phyloP scores from a whole-genome alignment of 2,329 filamentous ascomycete species.

The Fusarium sp. region DNA sequence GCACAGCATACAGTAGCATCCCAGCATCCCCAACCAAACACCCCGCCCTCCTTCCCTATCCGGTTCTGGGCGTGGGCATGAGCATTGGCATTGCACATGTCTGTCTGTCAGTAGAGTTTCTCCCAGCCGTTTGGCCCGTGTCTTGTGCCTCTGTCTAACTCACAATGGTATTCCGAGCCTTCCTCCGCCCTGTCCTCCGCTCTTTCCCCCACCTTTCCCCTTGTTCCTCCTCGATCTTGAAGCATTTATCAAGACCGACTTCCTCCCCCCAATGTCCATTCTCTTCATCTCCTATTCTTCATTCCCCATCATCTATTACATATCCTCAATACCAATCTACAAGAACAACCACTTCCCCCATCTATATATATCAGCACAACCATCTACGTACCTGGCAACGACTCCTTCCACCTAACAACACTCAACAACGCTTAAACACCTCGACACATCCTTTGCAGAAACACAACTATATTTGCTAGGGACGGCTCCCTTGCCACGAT shows the following conservation, averaged over 20 bases:
- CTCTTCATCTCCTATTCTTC: constrained; percentile 19
- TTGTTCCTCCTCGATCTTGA: constrained; percentile 15
- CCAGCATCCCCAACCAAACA: constrained; percentile 15
- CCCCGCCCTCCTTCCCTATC: constrained; percentile 39
- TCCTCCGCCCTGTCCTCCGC: constrained; percentile 34
- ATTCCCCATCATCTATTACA: constrained; percentile 12
- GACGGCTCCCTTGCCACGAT: constrained; percentile 42
- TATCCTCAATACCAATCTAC: background rate
- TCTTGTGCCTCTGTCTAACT: constrained; percentile 21
- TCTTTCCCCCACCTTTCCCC: constrained; percentile 38
- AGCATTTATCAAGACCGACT: constrained; percentile 37
- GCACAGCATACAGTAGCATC: constrained; percentile 8
- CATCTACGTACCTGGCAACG: constrained; percentile 4
- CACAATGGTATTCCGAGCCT: constrained; percentile 29
- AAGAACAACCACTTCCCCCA: background rate
- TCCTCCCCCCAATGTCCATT: constrained; percentile 23
- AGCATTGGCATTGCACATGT: constrained; percentile 33
- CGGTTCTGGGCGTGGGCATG: constrained; percentile 34
- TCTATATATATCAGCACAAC: constrained; percentile 6
- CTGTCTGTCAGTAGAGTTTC: constrained; percentile 18
- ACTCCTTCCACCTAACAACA: constrained; percentile 1
- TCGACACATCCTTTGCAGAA: constrained; percentile 3
- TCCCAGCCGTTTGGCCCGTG: constrained; percentile 24
- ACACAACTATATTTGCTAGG: constrained; percentile 35
- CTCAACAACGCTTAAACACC: constrained; percentile 10